Evolutionary conservation across 805 yeast genomes (phyloP), one percentile per base, ranked within the genome.

Genomic region (Pichia exigua): DNA sequence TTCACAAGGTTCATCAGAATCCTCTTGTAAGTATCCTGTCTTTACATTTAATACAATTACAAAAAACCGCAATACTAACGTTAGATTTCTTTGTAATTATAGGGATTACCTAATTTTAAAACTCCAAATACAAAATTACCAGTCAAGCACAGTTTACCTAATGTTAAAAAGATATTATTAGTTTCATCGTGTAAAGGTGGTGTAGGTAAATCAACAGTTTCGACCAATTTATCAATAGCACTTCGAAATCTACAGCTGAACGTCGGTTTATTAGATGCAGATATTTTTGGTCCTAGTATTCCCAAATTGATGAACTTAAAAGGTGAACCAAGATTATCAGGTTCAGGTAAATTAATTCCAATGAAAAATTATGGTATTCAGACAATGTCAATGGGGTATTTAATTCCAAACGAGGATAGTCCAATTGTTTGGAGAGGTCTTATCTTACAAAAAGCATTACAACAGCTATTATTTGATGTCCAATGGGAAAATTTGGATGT

Each of bases 351-450:
- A 57, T 68, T 87, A 3, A 61, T 82, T 0, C 96, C 96, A 0
- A 65, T 87, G 58, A 64, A 73, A 12, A 87, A 86, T 62, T 86
- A 82, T 57, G 96, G 96, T 0, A 63, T 88, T 3, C 82, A 85
- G 57, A 78, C 90, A 8, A 88, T 88, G 96, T 87, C 95, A 0
- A 88, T 88, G 95, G 96, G 96, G 0, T 87, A 83, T 60, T 69
- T 88, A 57, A 77, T 87, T 2, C 81, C 81, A 2, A 66, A 75
- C 2, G 84, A 84, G 10, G 82, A 77, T 46, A 79, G 81, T 30
- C 84, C 90, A 0, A 76, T 88, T 6, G 92, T 84, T 0, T 88
- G 96, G 96, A 72, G 96, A 49, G 96, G 96, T 0, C 67, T 87
- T 42, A 81, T 88, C 81, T 91, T 88, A 21, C 88, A 85, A 80